phyloP scores from a whole-genome alignment of 805 yeast species.

The Hyphopichia homilentoma region DNA sequence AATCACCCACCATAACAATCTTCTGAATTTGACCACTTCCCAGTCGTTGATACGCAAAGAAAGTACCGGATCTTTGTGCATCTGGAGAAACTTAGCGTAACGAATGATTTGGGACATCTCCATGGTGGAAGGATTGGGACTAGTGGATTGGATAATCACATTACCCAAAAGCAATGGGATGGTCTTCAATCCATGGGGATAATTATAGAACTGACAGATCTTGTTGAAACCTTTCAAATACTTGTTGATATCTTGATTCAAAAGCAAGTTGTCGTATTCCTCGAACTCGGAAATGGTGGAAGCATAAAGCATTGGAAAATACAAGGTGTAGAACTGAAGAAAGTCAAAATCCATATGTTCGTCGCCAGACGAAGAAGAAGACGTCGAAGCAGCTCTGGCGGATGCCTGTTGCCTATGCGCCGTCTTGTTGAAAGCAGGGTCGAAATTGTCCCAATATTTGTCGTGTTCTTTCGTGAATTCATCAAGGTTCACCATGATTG shows the following conservation, averaged over 20 bases:
- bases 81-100: slow-evolving; percentile 51
- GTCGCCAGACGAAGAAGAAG: slow-evolving; percentile 6
- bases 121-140: slow-evolving; percentile 54
- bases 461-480: slow-evolving; percentile 46
- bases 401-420: too few species aligned
- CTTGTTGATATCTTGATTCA: slow-evolving; percentile 46
- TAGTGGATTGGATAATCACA: slow-evolving; percentile 48
- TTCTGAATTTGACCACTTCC: slow-evolving; percentile 47
- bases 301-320: slow-evolving; percentile 55
- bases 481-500: slow-evolving; percentile 43
- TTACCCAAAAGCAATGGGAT: slow-evolving; percentile 43
- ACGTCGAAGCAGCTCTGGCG: slow-evolving; percentile 5
- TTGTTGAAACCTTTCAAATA: slow-evolving; percentile 48
- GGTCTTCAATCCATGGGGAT: slow-evolving; percentile 44
- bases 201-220: slow-evolving; percentile 47
- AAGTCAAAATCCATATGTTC: slow-evolving; percentile 23
- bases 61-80: slow-evolving; percentile 59
- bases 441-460: slow-evolving; percentile 40
- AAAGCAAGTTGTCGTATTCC: slow-evolving; percentile 46
- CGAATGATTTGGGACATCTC: slow-evolving; percentile 54
- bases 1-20: slow-evolving; percentile 67
- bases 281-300: slow-evolving; percentile 58
- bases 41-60: slow-evolving; percentile 47
- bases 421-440: slow-evolving; percentile 2
- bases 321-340: slow-evolving; percentile 43